These are phyloP conservation scores for Agaricus sinodeliciosus DNA, from an alignment of 768 basidiomycete species.

Conservation along the genomic window DNA sequence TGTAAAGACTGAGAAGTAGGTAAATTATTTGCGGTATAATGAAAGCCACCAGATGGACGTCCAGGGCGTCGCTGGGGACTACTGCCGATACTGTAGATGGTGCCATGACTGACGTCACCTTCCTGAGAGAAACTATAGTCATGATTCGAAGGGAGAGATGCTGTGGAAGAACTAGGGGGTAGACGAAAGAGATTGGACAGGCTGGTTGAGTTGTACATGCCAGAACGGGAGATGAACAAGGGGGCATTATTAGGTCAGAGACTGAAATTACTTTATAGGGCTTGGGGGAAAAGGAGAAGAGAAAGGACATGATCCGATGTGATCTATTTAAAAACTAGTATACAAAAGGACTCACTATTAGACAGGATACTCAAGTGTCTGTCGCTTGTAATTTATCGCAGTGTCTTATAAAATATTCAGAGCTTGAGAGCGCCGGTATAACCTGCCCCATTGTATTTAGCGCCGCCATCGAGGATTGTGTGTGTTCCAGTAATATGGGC, in stretches of 20 bases:
- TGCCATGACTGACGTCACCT: background rate
- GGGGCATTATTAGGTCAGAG: too few species aligned
- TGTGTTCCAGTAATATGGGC: constrained; percentile 73
- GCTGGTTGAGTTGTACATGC: background rate
- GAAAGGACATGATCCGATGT: too few species aligned
- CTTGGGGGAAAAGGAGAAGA: too few species aligned
- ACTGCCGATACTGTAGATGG: background rate
- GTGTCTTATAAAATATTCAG: background rate
- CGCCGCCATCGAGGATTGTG: constrained; percentile 46
- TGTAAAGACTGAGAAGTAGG: background rate
- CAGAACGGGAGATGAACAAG: background rate
- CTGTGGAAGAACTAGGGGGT: background rate
- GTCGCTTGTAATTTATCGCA: too few species aligned
- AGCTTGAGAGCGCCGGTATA: constrained; percentile 1
- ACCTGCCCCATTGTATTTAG: background rate
- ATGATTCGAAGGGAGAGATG: background rate
- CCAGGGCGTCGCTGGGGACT: background rate
- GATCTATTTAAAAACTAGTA: too few species aligned
- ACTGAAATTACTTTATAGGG: too few species aligned
- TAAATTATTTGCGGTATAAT: background rate
- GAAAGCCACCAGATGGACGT: background rate
- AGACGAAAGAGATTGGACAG: background rate
- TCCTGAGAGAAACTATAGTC: background rate
- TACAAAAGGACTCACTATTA: background rate
- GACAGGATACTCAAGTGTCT: background rate